Evolutionary conservation across 148 eudicot species (phyloP).

Genomic region (Cornus kousa): DNA sequence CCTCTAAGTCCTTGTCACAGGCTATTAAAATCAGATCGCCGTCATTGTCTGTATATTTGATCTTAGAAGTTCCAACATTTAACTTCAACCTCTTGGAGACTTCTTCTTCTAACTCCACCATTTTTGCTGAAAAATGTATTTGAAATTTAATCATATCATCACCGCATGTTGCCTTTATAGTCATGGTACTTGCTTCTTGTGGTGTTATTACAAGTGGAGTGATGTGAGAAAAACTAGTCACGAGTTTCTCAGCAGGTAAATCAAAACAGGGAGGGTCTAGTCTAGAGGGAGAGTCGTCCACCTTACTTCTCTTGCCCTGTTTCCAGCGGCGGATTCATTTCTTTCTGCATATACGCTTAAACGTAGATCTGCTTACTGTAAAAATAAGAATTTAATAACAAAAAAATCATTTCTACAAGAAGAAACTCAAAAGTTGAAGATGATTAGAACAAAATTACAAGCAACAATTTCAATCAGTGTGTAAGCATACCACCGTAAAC

Average conservation of each 20-base stretch:
- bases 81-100: slow-evolving; percentile 1
- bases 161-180: background rate
- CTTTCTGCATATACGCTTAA: background rate
- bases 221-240: background rate
- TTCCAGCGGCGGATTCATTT: background rate
- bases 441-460: too few relatives aligned
- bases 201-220: background rate
- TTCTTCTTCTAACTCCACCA: background rate
- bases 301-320: background rate
- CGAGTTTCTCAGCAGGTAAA: background rate
- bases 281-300: background rate
- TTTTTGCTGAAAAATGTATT: background rate
- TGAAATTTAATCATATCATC: background rate
- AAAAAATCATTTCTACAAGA: too few relatives aligned
- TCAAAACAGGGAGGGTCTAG: background rate
- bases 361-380: background rate
- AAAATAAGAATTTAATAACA: background rate
- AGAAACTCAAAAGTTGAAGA: too few relatives aligned
- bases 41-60: slow-evolving; percentile 1
- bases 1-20: background rate
- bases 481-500: background rate
- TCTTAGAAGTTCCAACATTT: background rate
- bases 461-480: too few relatives aligned
- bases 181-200: background rate
- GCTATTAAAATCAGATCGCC: background rate